These are phyloP conservation scores for Ceratobasidium sp. DNA, from an alignment of 1,284 basidiomycete genomes.

Conservation along the genomic window DNA sequence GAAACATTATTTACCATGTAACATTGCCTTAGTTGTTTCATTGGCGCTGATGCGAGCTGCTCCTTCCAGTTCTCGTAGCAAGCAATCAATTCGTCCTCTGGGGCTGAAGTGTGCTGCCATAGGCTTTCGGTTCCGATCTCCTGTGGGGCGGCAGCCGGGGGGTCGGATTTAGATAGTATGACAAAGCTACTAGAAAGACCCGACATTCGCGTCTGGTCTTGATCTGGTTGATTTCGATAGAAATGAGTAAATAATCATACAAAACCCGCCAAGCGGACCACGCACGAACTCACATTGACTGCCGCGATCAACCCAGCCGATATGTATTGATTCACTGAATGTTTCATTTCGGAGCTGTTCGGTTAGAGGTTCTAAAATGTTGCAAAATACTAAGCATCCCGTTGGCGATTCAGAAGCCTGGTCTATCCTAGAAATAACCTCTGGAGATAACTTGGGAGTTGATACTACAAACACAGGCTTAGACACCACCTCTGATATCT, in stretches of 20 bases:
- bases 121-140: not conserved
- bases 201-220: not conserved
- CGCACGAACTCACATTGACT: slow-evolving; percentile 25
- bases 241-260: not conserved
- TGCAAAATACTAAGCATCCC: slow-evolving; percentile 9
- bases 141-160: not conserved
- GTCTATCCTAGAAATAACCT: not conserved
- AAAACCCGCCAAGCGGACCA: too few species aligned
- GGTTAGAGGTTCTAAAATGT: not conserved
- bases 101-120: too few species aligned
- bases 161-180: not conserved
- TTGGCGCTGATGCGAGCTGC: not conserved
- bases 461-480: slow-evolving; percentile 5
- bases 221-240: not conserved
- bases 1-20: too few species aligned
- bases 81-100: not conserved
- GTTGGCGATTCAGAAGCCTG: not conserved
- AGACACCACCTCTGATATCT: not conserved
- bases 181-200: not conserved
- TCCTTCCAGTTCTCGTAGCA: not conserved
- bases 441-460: not conserved
- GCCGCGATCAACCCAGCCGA: not conserved
- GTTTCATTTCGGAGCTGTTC: not conserved
- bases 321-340: slow-evolving; percentile 12
- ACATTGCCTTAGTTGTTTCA: not conserved